Conservation (phyloP, 164 flowering plant species). For the Berberis vulgaris region DNA sequence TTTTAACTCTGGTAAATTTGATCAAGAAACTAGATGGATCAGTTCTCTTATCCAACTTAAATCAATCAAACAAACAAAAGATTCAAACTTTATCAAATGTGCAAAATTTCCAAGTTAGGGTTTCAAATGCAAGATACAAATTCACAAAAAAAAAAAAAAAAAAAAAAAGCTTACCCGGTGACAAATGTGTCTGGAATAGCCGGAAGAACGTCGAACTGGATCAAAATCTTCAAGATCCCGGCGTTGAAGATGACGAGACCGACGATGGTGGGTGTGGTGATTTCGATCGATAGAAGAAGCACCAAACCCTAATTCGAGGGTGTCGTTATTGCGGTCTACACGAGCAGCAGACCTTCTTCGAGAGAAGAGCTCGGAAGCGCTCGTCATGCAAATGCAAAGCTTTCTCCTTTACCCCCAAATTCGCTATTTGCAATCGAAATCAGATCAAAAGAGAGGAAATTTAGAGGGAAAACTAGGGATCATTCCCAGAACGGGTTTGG, state of each 20-base stretch:
- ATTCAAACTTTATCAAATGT: no score
- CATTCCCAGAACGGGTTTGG: no score
- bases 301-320: slow-evolving; percentile 11
- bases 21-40: no score
- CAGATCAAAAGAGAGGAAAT: no score
- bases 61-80: no score
- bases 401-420: no score
- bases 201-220: slow-evolving; percentile 13
- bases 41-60: no score
- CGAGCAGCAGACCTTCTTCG: slow-evolving; percentile 16
- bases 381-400: slow-evolving; percentile 19
- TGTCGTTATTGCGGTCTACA: slow-evolving; percentile 8
- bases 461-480: no score
- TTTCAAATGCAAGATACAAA: not conserved
- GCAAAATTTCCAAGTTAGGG: no score
- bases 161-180: slow-evolving; percentile 11
- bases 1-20: no score
- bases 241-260: slow-evolving; percentile 5
- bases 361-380: slow-evolving; percentile 26
- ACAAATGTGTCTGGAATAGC: slow-evolving; percentile 14
- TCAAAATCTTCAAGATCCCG: slow-evolving; percentile 14
- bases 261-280: slow-evolving; percentile 1
- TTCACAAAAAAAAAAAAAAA: not conserved
- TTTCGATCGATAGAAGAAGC: slow-evolving; percentile 16
- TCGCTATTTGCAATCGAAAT: not conserved